A percentile compares a stretch with the other conserved stretches of the same genome.
phyloP scores from a whole-genome alignment of 805 yeast genomes.

The Candida tammaniensis region DNA sequence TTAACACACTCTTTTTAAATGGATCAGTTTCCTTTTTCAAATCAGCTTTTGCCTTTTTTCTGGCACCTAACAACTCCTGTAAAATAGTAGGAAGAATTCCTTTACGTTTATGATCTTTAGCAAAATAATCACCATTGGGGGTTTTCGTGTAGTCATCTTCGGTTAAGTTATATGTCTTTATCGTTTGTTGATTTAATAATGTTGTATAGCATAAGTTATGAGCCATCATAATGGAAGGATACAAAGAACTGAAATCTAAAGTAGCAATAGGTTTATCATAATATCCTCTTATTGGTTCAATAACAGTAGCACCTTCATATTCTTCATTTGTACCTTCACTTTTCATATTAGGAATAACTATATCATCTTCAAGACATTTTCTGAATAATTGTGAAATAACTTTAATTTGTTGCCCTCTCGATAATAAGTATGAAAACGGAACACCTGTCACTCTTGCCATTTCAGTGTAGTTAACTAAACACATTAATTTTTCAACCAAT shows the following conservation, averaged over 20 bases:
- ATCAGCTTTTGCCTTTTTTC: slow-evolving; percentile 90
- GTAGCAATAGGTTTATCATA: slow-evolving; percentile 98
- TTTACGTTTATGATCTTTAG: slow-evolving; percentile 61
- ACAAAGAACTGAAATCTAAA: slow-evolving; percentile 93
- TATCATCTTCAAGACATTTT: slow-evolving; percentile 81
- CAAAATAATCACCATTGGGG: slow-evolving; percentile 91
- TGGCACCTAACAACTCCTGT: slow-evolving; percentile 82
- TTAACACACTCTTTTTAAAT: slow-evolving; percentile 86
- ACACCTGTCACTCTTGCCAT: slow-evolving; percentile 99
- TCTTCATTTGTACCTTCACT: slow-evolving; percentile 83
- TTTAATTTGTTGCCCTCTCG: slow-evolving; percentile 97
- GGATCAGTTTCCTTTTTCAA: slow-evolving; percentile 92
- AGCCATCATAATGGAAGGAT: slow-evolving; percentile 99
- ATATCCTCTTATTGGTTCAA: slow-evolving; percentile 94
- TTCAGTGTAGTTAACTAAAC: slow-evolving; percentile 93
- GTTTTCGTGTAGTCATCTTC: slow-evolving; percentile 80
- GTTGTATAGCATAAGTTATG: slow-evolving; percentile 97
- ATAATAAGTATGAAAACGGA: slow-evolving; percentile 82
- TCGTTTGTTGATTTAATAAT: slow-evolving; percentile 63
- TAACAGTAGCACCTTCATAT: slow-evolving; percentile 99
- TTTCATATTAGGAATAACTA: slow-evolving; percentile 87
- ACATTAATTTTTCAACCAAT: slow-evolving; percentile 89
- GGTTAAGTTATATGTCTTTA: slow-evolving; percentile 58
- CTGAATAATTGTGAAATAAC: slow-evolving; percentile 94
- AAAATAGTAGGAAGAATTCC: slow-evolving; percentile 92